These are phyloP conservation scores for Lathyrus aphaca DNA, from an alignment of 306 rosid genomes.

Conservation along the genomic window DNA sequence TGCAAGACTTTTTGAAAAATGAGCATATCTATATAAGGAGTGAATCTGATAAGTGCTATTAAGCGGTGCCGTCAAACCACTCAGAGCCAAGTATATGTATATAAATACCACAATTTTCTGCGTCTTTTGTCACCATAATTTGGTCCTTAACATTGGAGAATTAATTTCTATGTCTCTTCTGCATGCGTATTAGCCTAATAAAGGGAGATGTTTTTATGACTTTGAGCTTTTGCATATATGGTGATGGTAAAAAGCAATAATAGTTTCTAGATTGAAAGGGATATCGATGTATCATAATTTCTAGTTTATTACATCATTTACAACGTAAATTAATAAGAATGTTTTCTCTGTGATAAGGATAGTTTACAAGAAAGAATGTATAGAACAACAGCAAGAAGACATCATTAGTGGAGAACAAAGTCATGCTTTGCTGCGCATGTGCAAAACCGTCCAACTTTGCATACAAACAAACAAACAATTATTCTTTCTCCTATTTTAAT, in stretches of 20 bases:
- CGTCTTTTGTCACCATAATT: neutral
- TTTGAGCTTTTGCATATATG: slow-evolving; percentile 1
- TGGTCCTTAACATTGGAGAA: neutral
- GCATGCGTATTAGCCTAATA: slow-evolving; percentile 7
- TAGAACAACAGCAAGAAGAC: slow-evolving; percentile 8
- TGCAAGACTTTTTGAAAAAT: neutral
- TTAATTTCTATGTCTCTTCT: neutral
- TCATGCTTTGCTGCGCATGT: slow-evolving; percentile 20
- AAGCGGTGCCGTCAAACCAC: slow-evolving; percentile 44
- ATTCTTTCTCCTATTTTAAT: neutral
- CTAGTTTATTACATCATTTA: slow-evolving; percentile 14
- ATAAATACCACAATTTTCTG: neutral
- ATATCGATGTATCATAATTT: neutral
- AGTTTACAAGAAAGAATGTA: neutral
- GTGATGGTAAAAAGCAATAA: neutral
- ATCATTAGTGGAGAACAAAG: neutral
- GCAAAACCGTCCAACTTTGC: slow-evolving; percentile 28
- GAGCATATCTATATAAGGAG: neutral
- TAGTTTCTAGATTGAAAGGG: slow-evolving; percentile 10
- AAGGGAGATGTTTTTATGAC: slow-evolving; percentile 21
- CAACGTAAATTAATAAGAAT: neutral
- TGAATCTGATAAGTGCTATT: neutral
- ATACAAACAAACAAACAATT: neutral
- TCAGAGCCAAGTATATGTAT: slow-evolving; percentile 15
- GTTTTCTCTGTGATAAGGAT: neutral